A percentile compares a stretch with the other conserved stretches of the same genome.
These are phyloP conservation scores for Stephanodiscus minutulus DNA, from an alignment of 108 stramenopile genomes.

Conservation along the genomic window DNA sequence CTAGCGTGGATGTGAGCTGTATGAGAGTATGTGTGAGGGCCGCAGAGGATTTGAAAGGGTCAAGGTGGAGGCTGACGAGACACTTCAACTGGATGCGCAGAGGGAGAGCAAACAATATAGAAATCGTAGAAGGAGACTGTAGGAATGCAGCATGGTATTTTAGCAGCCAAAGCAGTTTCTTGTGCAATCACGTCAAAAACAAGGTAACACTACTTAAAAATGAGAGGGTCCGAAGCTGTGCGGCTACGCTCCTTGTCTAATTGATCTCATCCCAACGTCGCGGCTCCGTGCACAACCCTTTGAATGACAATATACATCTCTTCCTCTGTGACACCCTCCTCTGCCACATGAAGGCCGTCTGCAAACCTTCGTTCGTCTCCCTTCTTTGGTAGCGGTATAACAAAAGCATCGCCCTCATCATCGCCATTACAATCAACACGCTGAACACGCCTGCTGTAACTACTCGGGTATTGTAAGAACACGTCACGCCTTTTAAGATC, in stretches of 20 bases:
- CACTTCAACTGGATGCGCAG: too few species aligned
- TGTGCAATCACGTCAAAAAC: too few species aligned
- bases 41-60: too few species aligned
- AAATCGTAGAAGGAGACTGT: too few species aligned
- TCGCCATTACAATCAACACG: conserved; percentile 30
- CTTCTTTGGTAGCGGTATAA: conserved; percentile 73
- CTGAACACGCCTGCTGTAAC: conserved; percentile 83
- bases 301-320: conserved; percentile 71
- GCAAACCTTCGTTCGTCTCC: conserved; percentile 87
- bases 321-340: conserved; percentile 66
- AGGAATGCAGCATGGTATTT: too few species aligned
- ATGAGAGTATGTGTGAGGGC: too few species aligned
- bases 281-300: conserved; percentile 7
- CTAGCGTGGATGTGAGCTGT: conserved; percentile 63
- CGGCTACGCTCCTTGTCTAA: background rate
- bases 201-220: too few species aligned
- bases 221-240: too few species aligned
- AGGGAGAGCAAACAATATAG: too few species aligned
- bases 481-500: conserved; percentile 27
- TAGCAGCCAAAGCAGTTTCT: too few species aligned
- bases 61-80: too few species aligned
- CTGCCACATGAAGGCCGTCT: conserved; percentile 80
- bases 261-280: background rate
- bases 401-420: conserved; percentile 55
- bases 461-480: conserved; percentile 62